Evolutionary conservation across 805 yeast species (phyloP).

Genomic region (Candida adriatica): DNA sequence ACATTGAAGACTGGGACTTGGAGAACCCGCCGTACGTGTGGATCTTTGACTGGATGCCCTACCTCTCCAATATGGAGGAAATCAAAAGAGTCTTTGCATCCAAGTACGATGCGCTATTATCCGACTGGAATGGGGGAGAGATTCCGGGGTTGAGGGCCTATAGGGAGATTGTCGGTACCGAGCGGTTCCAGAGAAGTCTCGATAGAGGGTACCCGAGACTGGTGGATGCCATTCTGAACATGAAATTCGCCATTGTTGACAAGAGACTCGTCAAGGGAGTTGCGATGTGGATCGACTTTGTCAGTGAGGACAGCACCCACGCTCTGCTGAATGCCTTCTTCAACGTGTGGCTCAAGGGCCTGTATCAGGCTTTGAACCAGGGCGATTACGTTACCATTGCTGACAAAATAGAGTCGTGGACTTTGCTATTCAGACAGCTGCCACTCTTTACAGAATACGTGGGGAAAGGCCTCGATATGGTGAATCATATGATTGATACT

Average conservation of each 20-base stretch:
- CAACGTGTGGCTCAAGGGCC: slow-evolving; percentile 21
- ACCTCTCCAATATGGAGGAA: slow-evolving; percentile 12
- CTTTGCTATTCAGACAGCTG: background rate
- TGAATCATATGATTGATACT: slow-evolving; percentile 24
- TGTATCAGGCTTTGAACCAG: slow-evolving; percentile 7
- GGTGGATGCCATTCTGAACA: slow-evolving; percentile 3
- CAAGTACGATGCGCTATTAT: slow-evolving; percentile 18
- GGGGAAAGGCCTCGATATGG: slow-evolving; percentile 24
- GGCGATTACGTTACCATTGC: slow-evolving; percentile 1
- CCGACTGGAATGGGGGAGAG: slow-evolving; percentile 14
- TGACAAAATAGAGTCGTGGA: background rate
- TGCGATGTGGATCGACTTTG: slow-evolving; percentile 20
- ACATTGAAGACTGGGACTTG: slow-evolving; percentile 31
- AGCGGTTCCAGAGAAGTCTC: slow-evolving; percentile 12
- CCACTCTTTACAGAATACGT: slow-evolving; percentile 7
- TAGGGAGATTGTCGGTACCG: slow-evolving; percentile 27
- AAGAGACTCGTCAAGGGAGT: slow-evolving; percentile 14
- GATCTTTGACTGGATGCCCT: slow-evolving; percentile 35
- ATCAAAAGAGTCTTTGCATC: slow-evolving; percentile 19
- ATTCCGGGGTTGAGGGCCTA: slow-evolving; percentile 24
- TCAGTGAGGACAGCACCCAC: slow-evolving; percentile 14
- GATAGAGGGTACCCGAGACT: slow-evolving; percentile 19
- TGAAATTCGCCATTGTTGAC: slow-evolving; percentile 14
- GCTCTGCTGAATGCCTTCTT: slow-evolving; percentile 30
- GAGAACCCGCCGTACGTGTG: slow-evolving; percentile 22